These are phyloP conservation scores for Boechera retrofracta DNA, from an alignment of 345 rosid species.

Conservation along the genomic window DNA sequence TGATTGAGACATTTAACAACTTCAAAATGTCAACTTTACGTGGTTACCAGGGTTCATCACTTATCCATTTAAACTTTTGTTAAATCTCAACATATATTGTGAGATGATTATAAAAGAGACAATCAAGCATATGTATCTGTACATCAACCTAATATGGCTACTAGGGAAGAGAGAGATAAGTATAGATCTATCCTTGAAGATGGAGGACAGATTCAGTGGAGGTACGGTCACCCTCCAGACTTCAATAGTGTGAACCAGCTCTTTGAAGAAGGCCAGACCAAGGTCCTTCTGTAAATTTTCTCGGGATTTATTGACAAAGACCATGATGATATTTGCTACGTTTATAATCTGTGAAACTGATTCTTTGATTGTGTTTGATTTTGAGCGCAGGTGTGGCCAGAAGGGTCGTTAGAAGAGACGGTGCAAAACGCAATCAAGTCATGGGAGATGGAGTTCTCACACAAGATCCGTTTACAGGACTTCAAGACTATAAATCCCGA, in stretches of 20 bases:
- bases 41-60: not conserved
- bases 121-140: slow-evolving; percentile 17
- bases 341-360: not conserved
- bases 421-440: slow-evolving; percentile 83
- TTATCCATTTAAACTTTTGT: not conserved
- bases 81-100: slow-evolving; percentile 8
- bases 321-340: too few relatives aligned
- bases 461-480: slow-evolving; percentile 69
- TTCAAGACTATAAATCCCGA: slow-evolving; percentile 74
- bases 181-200: slow-evolving; percentile 63
- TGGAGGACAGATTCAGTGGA: slow-evolving; percentile 57
- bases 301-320: too few relatives aligned
- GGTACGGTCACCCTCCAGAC: slow-evolving; percentile 67
- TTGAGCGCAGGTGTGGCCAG: slow-evolving; percentile 66
- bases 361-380: not conserved
- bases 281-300: slow-evolving; percentile 40
- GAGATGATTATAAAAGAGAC: slow-evolving; percentile 34
- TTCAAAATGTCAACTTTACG: slow-evolving; percentile 21
- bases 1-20: slow-evolving; percentile 43
- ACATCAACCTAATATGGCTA: slow-evolving; percentile 41
- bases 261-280: slow-evolving; percentile 73
- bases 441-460: slow-evolving; percentile 92
- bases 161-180: slow-evolving; percentile 53
- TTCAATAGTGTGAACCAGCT: slow-evolving; percentile 62
- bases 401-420: slow-evolving; percentile 76